Evolutionary conservation across 805 yeast genomes (phyloP).

Genomic region (Sungouiozyma intestinalis): DNA sequence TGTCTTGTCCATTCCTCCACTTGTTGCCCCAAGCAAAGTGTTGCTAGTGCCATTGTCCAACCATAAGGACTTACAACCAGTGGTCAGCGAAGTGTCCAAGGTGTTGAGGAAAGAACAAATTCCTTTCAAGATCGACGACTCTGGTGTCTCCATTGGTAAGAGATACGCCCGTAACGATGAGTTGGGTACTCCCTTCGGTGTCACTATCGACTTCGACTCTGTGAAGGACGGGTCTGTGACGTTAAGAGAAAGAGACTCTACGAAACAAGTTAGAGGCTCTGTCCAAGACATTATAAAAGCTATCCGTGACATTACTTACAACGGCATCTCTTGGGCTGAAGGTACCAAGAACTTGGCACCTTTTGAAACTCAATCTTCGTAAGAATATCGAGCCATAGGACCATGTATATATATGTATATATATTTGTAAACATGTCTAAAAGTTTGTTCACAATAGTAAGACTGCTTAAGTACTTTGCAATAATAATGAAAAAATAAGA

Average conservation of each 20-base stretch:
- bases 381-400: not conserved
- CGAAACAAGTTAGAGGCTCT: slow-evolving; percentile 92
- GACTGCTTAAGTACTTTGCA: not conserved
- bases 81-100: slow-evolving; percentile 57
- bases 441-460: not conserved
- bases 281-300: slow-evolving; percentile 64
- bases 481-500: not conserved
- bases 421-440: too few relatives aligned
- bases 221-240: slow-evolving; percentile 82
- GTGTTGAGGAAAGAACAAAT: slow-evolving; percentile 70
- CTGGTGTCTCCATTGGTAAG: slow-evolving; percentile 95
- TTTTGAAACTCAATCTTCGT: slow-evolving; percentile 50
- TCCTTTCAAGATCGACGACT: slow-evolving; percentile 93
- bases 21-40: slow-evolving; percentile 96
- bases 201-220: slow-evolving; percentile 92
- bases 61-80: slow-evolving; percentile 69
- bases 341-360: slow-evolving; percentile 65
- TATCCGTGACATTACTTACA: slow-evolving; percentile 63
- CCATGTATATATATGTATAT: not conserved
- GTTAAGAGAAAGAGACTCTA: slow-evolving; percentile 93
- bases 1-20: slow-evolving; percentile 85
- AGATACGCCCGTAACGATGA: slow-evolving; percentile 98
- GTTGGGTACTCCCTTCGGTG: slow-evolving; percentile 97
- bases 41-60: slow-evolving; percentile 87
- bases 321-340: slow-evolving; percentile 71